Conservation (phyloP, 2,329 filamentous ascomycete genomes). For the Aspergillus sp. region DNA sequence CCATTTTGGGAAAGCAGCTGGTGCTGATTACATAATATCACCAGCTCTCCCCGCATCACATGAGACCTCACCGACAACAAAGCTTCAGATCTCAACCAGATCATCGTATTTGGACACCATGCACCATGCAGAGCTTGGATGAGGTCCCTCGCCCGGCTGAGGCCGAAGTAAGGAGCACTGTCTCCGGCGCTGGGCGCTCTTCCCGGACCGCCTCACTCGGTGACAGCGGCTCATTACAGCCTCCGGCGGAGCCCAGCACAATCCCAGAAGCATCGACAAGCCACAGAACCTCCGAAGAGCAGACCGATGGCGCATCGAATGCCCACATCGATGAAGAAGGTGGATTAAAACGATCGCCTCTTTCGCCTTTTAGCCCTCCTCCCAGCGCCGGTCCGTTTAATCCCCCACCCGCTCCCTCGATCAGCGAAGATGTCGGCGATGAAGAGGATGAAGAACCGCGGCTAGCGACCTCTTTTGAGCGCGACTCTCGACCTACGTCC, state of each 20-base stretch:
- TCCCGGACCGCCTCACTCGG: conserved; percentile 20
- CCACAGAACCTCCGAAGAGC: conserved; percentile 16
- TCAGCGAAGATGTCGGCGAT: conserved; percentile 34
- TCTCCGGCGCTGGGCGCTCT: conserved; percentile 18
- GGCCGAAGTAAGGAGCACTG: conserved; percentile 20
- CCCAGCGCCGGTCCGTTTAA: conserved; percentile 27
- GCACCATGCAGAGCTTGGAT: conserved; percentile 41
- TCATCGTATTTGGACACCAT: not conserved
- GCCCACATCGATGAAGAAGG: conserved; percentile 18
- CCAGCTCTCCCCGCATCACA: not conserved
- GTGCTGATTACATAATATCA: not conserved
- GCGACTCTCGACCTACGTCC: conserved; percentile 39
- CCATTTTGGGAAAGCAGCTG: no score
- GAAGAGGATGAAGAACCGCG: conserved; percentile 47
- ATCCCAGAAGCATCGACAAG: conserved; percentile 13
- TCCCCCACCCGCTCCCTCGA: conserved; percentile 26
- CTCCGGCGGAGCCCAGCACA: conserved; percentile 8
- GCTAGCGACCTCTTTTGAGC: conserved; percentile 46
- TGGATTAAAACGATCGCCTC: conserved; percentile 15
- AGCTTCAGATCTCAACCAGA: not conserved
- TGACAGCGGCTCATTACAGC: conserved; percentile 16
- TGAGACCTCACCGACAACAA: not conserved
- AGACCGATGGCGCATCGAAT: conserved; percentile 7
- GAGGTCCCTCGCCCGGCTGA: conserved; percentile 32
- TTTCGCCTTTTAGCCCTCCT: conserved; percentile 27